Evolutionary conservation across 2,329 filamentous ascomycete genomes (phyloP).

Genomic region (Aquanectria penicillioides): DNA sequence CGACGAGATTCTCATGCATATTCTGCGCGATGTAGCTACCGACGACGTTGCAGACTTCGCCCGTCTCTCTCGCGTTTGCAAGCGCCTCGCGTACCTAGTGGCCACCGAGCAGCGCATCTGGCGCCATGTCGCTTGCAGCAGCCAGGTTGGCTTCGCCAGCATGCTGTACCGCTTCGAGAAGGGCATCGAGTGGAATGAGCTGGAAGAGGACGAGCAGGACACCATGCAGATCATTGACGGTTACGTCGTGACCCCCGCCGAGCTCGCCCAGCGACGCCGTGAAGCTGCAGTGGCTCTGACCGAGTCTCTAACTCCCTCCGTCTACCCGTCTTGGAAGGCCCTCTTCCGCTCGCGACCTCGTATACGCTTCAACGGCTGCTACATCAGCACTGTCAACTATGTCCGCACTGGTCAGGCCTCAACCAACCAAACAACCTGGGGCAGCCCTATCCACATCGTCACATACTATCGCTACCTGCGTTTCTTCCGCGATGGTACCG

Average conservation of each 20-base stretch:
- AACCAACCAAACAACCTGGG: conserved; percentile 78
- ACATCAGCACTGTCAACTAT: conserved; percentile 98
- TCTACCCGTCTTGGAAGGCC: conserved; percentile 66
- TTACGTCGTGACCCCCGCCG: conserved; percentile 47
- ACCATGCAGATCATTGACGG: conserved; percentile 43
- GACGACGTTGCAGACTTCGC: conserved; percentile 81
- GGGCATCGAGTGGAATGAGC: conserved; percentile 65
- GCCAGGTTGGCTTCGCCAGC: conserved; percentile 79
- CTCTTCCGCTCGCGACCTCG: conserved; percentile 88
- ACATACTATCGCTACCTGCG: conserved; percentile 98
- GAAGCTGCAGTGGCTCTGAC: conserved; percentile 51
- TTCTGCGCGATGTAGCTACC: conserved; percentile 77
- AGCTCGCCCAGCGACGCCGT: conserved; percentile 47
- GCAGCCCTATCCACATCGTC: conserved; percentile 88
- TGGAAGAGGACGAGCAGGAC: conserved; percentile 47
- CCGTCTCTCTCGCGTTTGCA: conserved; percentile 84
- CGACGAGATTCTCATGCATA: conserved; percentile 84
- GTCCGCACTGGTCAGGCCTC: conserved; percentile 81
- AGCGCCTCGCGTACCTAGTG: conserved; percentile 85
- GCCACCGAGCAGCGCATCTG: conserved; percentile 87
- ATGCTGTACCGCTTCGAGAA: conserved; percentile 86
- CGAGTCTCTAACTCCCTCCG: conserved; percentile 51
- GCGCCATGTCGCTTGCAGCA: conserved; percentile 77
- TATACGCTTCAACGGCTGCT: conserved; percentile 93
- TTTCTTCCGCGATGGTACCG: conserved; percentile 90